Base-by-base conservation (phyloP, 2,329 filamentous ascomycete species). In the Escovopsis sp. region DNA sequence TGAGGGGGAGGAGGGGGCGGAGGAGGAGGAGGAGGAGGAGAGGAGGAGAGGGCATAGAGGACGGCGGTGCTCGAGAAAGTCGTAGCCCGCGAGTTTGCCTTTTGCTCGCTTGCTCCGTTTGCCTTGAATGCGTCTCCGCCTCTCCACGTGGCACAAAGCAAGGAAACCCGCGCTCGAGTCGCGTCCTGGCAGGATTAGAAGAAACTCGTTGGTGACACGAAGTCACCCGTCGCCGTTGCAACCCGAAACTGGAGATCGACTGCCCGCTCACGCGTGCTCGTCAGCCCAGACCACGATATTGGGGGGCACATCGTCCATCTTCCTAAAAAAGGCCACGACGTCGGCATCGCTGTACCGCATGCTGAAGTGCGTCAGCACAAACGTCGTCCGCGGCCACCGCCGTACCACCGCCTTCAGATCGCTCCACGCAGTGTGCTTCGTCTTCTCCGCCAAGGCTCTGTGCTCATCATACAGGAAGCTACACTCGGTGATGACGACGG, bases 221-320 rank as follows among this genome's bases (percentile, higher is more conserved):
- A 6, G 20, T 20, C 7, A 20, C 13, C 11, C 11, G 27, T 27
- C 14, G 31, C 37, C 16, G 30, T 13, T 31, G 14, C 20, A 32
- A 9, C 14, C 4, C 29, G 31, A 20, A 27, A 27, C 10, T 7
- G 14, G 9, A 32, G 11, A 24, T 24, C 15, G 6, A 13, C 16
- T 11, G 30, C 27, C 20, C 25, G 20, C 37, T 40, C 30, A 40
- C 9, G 32, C 32, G 11, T 60, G 59, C 40, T 60, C 60, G 45
- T 70, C 66, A 1, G 65, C 58, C 67, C 66, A 70, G 7, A 70
- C 53, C 1, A 70, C 65, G 39, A 70, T 63, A 47, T 70, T 70
- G 7, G 25, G 13, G 4, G 63, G 64, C 41, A 57, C 53, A 44
- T 64, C 55, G 4, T 52, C 49, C 55, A 67, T 46, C n/a, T 53